These are phyloP conservation scores for Phytophthora idaei DNA, from an alignment of 352 stramenopile species.

Conservation along the genomic window DNA sequence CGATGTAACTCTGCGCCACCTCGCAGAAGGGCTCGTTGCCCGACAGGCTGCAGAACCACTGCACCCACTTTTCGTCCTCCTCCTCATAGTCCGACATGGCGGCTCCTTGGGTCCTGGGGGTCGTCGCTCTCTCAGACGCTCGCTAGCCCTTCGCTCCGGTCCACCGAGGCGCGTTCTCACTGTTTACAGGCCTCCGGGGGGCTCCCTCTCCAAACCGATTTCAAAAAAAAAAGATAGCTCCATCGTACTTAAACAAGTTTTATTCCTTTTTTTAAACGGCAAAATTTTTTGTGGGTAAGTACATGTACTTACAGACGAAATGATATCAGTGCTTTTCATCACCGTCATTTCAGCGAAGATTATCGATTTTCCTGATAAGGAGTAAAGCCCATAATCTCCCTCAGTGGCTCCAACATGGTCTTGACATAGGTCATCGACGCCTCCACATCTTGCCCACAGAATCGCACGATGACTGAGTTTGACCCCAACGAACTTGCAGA, in stretches of 20 bases:
- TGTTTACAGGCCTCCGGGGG: slow-evolving; percentile 15
- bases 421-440: slow-evolving; percentile 65
- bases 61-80: slow-evolving; percentile 93
- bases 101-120: slow-evolving; percentile 3
- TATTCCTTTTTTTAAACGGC: too few species aligned
- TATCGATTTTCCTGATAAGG: slow-evolving; percentile 83
- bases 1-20: slow-evolving; percentile 92
- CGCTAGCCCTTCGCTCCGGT: slow-evolving; percentile 27
- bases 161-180: slow-evolving; percentile 38
- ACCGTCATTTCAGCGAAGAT: background rate
- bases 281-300: too few species aligned
- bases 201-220: slow-evolving; percentile 39
- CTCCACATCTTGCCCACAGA: slow-evolving; percentile 71
- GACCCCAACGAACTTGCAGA: slow-evolving; percentile 73
- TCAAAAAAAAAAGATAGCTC: slow-evolving; percentile 25
- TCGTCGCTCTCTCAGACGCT: slow-evolving; percentile 16
- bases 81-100: slow-evolving; percentile 91
- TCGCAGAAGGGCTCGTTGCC: slow-evolving; percentile 94
- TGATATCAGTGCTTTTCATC: too few species aligned
- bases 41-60: slow-evolving; percentile 93
- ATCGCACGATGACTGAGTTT: slow-evolving; percentile 75
- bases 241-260: slow-evolving; percentile 23
- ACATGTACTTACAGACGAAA: too few species aligned
- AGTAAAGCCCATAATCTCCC: slow-evolving; percentile 59
- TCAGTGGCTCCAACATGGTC: slow-evolving; percentile 60